A percentile compares a stretch with the other conserved stretches of the same genome.
These are phyloP conservation scores for Arthrobotrys conoides DNA, from an alignment of 2,329 filamentous ascomycete species.

Conservation along the genomic window DNA sequence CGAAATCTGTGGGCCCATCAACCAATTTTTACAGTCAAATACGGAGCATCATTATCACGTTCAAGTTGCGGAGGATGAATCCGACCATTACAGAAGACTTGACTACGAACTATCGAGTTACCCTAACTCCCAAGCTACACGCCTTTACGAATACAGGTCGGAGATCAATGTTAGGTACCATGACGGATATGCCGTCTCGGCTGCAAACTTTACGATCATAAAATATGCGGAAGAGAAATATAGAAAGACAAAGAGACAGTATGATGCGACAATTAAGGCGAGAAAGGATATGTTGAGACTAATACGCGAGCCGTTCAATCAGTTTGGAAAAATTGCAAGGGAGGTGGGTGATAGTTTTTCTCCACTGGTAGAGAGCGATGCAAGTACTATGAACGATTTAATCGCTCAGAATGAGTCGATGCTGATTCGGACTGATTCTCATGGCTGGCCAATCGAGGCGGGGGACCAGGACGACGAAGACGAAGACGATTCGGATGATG, in stretches of 20 bases:
- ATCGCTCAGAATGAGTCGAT: not conserved
- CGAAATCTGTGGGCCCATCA: constrained; percentile 28
- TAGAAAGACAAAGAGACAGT: not conserved
- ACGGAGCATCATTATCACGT: constrained; percentile 19
- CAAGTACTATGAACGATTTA: not conserved
- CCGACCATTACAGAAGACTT: constrained; percentile 12
- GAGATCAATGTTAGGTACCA: constrained; percentile 13
- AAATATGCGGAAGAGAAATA: constrained; percentile 24
- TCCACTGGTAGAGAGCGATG: constrained; percentile 2
- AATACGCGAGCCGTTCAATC: constrained; percentile 23
- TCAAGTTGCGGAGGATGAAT: not conserved
- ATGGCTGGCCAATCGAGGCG: not conserved
- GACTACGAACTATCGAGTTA: constrained; percentile 14
- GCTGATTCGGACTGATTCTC: not conserved
- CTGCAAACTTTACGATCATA: constrained; percentile 6
- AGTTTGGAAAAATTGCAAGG: constrained; percentile 18
- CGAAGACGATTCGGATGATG: not conserved
- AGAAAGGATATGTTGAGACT: constrained; percentile 8
- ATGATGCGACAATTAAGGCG: constrained; percentile 6
- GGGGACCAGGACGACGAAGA: not conserved
- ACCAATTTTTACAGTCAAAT: constrained; percentile 50
- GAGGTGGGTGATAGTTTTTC: constrained; percentile 25
- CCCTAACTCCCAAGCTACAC: not conserved
- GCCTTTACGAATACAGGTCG: constrained; percentile 13
- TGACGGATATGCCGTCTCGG: not conserved